A percentile compares a stretch with the other conserved stretches of the same genome.
Conservation (phyloP, 345 rosid genomes). For the Arabidopsis suecica region DNA sequence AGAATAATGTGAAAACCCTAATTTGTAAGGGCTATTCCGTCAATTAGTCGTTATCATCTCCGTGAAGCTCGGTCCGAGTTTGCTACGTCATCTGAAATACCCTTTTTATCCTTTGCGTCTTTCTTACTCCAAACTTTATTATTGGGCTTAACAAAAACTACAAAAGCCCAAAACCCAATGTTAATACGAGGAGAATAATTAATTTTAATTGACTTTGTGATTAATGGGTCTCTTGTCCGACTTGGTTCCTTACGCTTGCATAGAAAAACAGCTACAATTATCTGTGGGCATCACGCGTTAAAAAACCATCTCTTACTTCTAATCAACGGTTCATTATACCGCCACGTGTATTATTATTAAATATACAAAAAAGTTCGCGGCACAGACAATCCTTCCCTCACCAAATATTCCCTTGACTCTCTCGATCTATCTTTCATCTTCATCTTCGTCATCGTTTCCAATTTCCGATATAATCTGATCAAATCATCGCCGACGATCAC, state of each 20-base stretch:
- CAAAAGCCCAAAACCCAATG: background rate
- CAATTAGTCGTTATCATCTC: background rate
- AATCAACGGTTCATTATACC: background rate
- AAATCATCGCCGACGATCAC: conserved; percentile 13
- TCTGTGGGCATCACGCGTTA: conserved; percentile 26
- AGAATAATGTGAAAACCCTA: conserved; percentile 36
- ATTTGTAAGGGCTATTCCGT: conserved; percentile 34
- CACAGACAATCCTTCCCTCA: background rate
- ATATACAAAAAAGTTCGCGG: conserved; percentile 12
- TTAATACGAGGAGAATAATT: background rate
- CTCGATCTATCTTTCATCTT: conserved; percentile 14
- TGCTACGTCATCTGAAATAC: conserved; percentile 33
- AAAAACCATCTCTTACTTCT: background rate
- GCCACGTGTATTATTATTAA: conserved; percentile 24
- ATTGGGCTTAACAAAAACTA: conserved; percentile 3
- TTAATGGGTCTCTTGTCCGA: conserved; percentile 1
- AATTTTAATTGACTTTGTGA: background rate
- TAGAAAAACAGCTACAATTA: conserved; percentile 9
- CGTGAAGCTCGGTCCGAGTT: conserved; percentile 44
- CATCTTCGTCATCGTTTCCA: conserved; percentile 29
- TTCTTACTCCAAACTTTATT: background rate
- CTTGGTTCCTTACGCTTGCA: conserved; percentile 2
- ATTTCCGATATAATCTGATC: conserved; percentile 11
- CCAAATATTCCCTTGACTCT: conserved; percentile 40
- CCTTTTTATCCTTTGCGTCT: conserved; percentile 35